A percentile compares a stretch with the other conserved stretches of the same genome.
Conservation (phyloP, 176 grass and related monocot species). For the Echinochloa phyllopogon region DNA sequence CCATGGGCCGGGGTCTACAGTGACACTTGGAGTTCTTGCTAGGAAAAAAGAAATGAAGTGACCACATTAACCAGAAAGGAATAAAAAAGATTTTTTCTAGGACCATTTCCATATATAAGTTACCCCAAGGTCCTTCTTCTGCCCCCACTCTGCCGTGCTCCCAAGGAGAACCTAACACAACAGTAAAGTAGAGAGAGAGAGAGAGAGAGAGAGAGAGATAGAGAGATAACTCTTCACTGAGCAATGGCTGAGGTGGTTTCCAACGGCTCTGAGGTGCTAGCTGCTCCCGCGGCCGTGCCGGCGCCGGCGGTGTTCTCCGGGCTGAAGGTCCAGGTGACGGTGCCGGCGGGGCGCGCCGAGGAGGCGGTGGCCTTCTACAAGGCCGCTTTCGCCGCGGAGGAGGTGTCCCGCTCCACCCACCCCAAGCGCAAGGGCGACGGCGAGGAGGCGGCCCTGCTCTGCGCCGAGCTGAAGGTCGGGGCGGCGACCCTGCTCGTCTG, state of each 20-base stretch:
- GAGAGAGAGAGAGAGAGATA: not conserved
- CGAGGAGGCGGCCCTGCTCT: slow-evolving; percentile 55
- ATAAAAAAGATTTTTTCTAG: not conserved
- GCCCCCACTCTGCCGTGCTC: not conserved
- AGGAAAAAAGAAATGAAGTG: not conserved
- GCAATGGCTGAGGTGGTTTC: slow-evolving; percentile 31
- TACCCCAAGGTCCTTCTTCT: not conserved
- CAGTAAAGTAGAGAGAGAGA: not conserved
- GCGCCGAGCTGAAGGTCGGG: slow-evolving; percentile 64
- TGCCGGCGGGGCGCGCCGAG: slow-evolving; percentile 52
- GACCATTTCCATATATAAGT: not conserved
- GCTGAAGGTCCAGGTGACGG: slow-evolving; percentile 54
- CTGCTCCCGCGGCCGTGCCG: not conserved
- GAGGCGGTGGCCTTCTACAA: slow-evolving; percentile 75
- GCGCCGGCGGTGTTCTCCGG: slow-evolving; percentile 15
- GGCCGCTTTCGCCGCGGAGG: slow-evolving; percentile 66
- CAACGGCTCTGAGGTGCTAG: slow-evolving; percentile 23
- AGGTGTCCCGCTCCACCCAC: slow-evolving; percentile 44
- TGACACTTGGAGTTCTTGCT: not conserved
- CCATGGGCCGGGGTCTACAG: not conserved
- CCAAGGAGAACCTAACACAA: not conserved
- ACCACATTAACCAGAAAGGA: not conserved
- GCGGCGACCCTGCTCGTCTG: slow-evolving; percentile 50
- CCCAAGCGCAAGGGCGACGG: slow-evolving; percentile 70
- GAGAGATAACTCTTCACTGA: not conserved